Evolutionary conservation across 1,284 basidiomycete species (phyloP).

Genomic region (Puccinia hordei): DNA sequence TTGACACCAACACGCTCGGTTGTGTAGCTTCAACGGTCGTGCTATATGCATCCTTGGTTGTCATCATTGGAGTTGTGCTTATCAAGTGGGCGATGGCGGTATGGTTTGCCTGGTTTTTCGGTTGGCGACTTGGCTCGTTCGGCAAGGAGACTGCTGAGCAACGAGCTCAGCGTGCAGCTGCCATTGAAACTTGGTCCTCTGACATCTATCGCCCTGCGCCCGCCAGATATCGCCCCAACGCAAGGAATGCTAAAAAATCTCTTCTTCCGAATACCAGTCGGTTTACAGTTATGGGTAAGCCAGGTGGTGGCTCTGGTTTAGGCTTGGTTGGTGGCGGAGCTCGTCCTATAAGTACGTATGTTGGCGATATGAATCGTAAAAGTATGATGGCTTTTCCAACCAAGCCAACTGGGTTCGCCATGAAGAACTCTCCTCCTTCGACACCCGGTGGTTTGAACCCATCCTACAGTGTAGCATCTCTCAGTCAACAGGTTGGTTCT

Average conservation of each 20-base stretch:
- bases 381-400: slow-evolving; percentile 29
- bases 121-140: slow-evolving; percentile 90
- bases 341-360: slow-evolving; percentile 61
- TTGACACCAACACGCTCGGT: slow-evolving; percentile 90
- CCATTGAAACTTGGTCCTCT: slow-evolving; percentile 94
- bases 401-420: slow-evolving; percentile 6
- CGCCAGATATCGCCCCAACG: slow-evolving; percentile 82
- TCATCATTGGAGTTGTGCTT: slow-evolving; percentile 93
- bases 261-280: slow-evolving; percentile 82
- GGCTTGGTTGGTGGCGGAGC: slow-evolving; percentile 8
- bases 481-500: slow-evolving; percentile 42
- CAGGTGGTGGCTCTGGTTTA: slow-evolving; percentile 50
- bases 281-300: slow-evolving; percentile 73
- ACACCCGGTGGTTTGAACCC: slow-evolving; percentile 29
- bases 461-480: slow-evolving; percentile 41
- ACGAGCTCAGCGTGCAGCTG: slow-evolving; percentile 82
- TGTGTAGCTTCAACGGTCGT: slow-evolving; percentile 94
- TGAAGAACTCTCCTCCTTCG: slow-evolving; percentile 47
- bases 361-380: slow-evolving; percentile 62
- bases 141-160: slow-evolving; percentile 89
- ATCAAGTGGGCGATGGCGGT: slow-evolving; percentile 97
- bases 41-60: slow-evolving; percentile 89
- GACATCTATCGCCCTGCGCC: slow-evolving; percentile 96
- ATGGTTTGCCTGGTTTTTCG: slow-evolving; percentile 95
- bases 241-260: slow-evolving; percentile 65